Conservation (phyloP, 208 protist genomes). For the Acanthamoeba castellanii region DNA sequence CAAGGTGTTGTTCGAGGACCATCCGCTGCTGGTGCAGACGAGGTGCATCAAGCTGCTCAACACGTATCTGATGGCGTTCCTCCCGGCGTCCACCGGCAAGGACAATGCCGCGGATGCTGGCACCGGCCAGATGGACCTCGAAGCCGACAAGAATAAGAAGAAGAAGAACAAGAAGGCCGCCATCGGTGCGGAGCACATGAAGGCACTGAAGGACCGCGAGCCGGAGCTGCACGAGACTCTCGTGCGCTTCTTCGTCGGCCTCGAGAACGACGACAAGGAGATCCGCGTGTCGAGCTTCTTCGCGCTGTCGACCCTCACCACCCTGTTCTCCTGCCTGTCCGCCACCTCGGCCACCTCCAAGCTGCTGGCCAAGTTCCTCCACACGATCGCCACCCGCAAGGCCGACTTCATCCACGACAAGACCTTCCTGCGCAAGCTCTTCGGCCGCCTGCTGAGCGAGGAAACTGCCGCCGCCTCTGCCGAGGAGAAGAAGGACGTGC, state of each 20-base stretch:
- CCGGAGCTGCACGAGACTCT: not conserved
- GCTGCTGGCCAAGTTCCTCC: slow-evolving; percentile 1
- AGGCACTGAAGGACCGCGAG: slow-evolving; percentile 10
- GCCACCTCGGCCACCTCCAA: not conserved
- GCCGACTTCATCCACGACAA: slow-evolving; percentile 39
- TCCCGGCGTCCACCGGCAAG: not conserved
- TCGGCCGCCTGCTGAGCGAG: slow-evolving; percentile 12
- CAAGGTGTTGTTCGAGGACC: slow-evolving; percentile 33
- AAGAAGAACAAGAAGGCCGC: not conserved
- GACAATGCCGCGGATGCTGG: not conserved
- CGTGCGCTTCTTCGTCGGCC: slow-evolving; percentile 10
- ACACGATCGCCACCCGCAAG: not conserved
- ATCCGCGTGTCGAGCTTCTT: slow-evolving; percentile 22
- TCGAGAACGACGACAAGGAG: slow-evolving; percentile 26
- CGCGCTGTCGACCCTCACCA: not conserved
- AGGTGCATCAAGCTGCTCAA: slow-evolving; percentile 53
- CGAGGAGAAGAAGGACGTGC: not conserved
- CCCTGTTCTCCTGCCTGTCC: not conserved
- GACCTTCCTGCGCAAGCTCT: slow-evolving; percentile 56
- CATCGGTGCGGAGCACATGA: not conserved
- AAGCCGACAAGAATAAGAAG: not conserved
- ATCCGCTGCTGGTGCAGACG: not conserved
- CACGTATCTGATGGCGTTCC: slow-evolving; percentile 49
- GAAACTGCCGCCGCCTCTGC: not conserved
- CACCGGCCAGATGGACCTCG: not conserved